Base-by-base conservation (phyloP, 345 rosid genomes). In the Populus alba region DNA sequence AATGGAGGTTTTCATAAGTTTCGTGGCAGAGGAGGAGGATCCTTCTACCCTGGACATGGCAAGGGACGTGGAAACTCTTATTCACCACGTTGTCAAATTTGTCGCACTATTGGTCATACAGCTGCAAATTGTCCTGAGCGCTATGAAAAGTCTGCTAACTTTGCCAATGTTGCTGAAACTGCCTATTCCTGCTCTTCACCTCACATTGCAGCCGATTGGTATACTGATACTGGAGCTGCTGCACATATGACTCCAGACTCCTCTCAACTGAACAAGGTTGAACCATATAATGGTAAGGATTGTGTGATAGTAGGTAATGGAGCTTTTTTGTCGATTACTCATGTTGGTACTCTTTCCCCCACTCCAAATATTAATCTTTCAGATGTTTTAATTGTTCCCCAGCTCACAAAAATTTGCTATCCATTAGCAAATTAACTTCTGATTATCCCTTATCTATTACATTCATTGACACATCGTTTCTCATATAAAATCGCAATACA, bases 271-370 rank as follows among this genome's bases (percentile, higher is more conserved):
- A 55, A 59, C 18, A 47, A 75, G 9, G 23, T 70, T 37, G 47
- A 35, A 2, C 7, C 12, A 4, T 74, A 79, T 66, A 79, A 41
- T 35, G 53, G 77, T 72, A 66, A 73, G 53, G 74, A 79, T 74
- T 66, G n/a, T 38, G 69, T 74, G 5, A 74, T 79, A 38, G 63
- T 79, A 18, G 67, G 69, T 8, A 79, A 79, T 73, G 73, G 69
- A 35, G 68, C 31, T 16, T 53, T 27, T 73, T 23, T 45, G 39
- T 7, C 68, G 12, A 79, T 53, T 23, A 66, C 81, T 43, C 68
- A 74, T 41, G 37, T 53, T 5, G 53, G 77, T 53, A 68, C 31
- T 27, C 13, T 23, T 25, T 71, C 0, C 38, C 12, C 1, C 10
- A 51, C 3, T 68, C 39, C 25, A 38, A 7, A 38, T 8, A 6